These are phyloP conservation scores for Trametes maxima DNA, from an alignment of 768 basidiomycete species.

Conservation along the genomic window DNA sequence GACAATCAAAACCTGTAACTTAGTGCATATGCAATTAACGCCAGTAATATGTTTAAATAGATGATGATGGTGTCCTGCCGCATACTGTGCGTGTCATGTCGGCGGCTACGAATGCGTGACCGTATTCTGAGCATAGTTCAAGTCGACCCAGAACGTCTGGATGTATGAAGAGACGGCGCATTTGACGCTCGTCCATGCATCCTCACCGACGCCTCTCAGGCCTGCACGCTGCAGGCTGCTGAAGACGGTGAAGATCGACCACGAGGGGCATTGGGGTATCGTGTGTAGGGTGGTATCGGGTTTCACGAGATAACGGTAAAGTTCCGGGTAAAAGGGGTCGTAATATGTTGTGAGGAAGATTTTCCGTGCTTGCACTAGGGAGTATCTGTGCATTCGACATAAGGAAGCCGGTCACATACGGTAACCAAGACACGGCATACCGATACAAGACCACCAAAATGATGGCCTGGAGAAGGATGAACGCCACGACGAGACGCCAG, in stretches of 20 bases:
- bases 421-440: slow-evolving; percentile 39
- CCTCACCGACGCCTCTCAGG: slow-evolving; percentile 40
- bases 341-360: slow-evolving; percentile 76
- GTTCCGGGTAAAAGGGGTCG: slow-evolving; percentile 76
- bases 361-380: slow-evolving; percentile 48
- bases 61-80: slow-evolving; percentile 10
- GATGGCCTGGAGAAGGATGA: slow-evolving; percentile 48
- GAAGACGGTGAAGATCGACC: slow-evolving; percentile 41
- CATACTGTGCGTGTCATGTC: slow-evolving; percentile 13
- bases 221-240: slow-evolving; percentile 45
- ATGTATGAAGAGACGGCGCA: slow-evolving; percentile 39
- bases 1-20: slow-evolving; percentile 17
- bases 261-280: slow-evolving; percentile 38
- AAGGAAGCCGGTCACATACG: background rate
- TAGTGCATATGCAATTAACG: slow-evolving; percentile 14
- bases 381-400: slow-evolving; percentile 41
- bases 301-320: slow-evolving; percentile 52
- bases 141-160: slow-evolving; percentile 41
- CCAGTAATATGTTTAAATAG: slow-evolving; percentile 14
- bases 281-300: slow-evolving; percentile 44
- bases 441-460: slow-evolving; percentile 58
- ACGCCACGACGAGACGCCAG: slow-evolving; percentile 34
- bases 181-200: slow-evolving; percentile 42
- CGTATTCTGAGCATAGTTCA: slow-evolving; percentile 31
- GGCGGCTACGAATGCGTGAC: slow-evolving; percentile 17